A percentile compares a stretch with the other conserved stretches of the same genome.
Conservation (phyloP, 2,329 filamentous ascomycete species). For the Beauveria medogensis region DNA sequence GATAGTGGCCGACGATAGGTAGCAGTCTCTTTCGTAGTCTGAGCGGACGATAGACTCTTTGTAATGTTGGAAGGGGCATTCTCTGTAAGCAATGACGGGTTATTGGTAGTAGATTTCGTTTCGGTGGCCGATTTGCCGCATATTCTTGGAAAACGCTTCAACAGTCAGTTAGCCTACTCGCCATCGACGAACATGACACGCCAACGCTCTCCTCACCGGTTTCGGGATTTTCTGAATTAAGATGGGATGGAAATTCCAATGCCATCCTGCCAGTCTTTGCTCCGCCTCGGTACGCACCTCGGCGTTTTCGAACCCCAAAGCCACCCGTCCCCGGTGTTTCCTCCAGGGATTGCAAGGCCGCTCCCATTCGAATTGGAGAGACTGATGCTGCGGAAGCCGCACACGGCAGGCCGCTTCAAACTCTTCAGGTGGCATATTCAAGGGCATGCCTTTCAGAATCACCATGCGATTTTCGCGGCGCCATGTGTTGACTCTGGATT, state of each 20-base stretch:
- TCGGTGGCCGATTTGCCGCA: too few relatives aligned
- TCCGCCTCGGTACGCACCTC: neutral
- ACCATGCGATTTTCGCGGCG: neutral
- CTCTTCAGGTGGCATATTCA: neutral
- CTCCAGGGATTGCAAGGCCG: too few relatives aligned
- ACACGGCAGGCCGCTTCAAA: neutral
- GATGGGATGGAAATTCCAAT: neutral
- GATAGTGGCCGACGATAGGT: too few relatives aligned
- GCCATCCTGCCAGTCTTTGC: neutral
- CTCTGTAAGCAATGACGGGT: too few relatives aligned
- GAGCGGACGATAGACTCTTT: too few relatives aligned
- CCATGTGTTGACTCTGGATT: neutral
- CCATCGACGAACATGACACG: neutral
- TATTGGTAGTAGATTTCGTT: too few relatives aligned
- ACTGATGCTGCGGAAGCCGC: neutral
- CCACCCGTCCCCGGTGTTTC: neutral
- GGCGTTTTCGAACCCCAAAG: neutral
- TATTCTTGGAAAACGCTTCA: too few relatives aligned
- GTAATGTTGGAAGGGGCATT: too few relatives aligned
- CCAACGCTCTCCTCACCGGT: neutral
- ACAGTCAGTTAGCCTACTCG: neutral
- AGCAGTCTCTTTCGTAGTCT: too few relatives aligned
- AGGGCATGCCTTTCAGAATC: neutral
- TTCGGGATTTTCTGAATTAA: neutral
- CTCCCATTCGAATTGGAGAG: neutral